phyloP scores from a whole-genome alignment of 257 asterid species.

The Nyctanthes arbortristis region DNA sequence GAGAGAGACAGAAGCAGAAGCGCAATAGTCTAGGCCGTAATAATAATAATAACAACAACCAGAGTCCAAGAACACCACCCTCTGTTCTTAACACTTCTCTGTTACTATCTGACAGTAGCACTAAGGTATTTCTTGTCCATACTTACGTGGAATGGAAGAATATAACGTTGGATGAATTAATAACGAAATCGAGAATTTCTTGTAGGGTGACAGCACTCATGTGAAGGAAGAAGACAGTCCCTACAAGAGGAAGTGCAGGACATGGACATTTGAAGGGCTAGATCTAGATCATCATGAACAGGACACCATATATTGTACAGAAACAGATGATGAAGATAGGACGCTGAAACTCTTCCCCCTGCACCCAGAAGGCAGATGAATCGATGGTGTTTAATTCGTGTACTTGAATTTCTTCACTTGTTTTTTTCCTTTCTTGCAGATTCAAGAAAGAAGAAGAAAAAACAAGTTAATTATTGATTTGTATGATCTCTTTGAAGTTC shows the following conservation, averaged over 20 bases:
- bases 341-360: slow-evolving; percentile 82
- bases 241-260: slow-evolving; percentile 65
- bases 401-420: background rate
- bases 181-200: background rate
- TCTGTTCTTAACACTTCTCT: slow-evolving; percentile 20
- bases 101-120: background rate
- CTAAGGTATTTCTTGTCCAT: background rate
- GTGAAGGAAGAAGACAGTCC: slow-evolving; percentile 44
- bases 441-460: background rate
- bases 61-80: slow-evolving; percentile 48
- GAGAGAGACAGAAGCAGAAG: slow-evolving; percentile 94
- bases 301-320: slow-evolving; percentile 27
- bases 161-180: background rate
- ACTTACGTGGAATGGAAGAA: background rate
- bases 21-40: slow-evolving; percentile 61
- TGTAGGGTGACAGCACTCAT: slow-evolving; percentile 53
- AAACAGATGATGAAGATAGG: slow-evolving; percentile 46
- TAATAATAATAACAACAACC: too few relatives aligned
- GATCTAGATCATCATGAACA: too few relatives aligned
- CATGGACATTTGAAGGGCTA: slow-evolving; percentile 52
- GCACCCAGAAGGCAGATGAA: slow-evolving; percentile 63
- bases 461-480: background rate
- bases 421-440: background rate
- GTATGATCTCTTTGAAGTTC: background rate
- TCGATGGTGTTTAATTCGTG: too few relatives aligned